phyloP scores from a whole-genome alignment of 306 rosid genomes.

The Cucurbita pepo region DNA sequence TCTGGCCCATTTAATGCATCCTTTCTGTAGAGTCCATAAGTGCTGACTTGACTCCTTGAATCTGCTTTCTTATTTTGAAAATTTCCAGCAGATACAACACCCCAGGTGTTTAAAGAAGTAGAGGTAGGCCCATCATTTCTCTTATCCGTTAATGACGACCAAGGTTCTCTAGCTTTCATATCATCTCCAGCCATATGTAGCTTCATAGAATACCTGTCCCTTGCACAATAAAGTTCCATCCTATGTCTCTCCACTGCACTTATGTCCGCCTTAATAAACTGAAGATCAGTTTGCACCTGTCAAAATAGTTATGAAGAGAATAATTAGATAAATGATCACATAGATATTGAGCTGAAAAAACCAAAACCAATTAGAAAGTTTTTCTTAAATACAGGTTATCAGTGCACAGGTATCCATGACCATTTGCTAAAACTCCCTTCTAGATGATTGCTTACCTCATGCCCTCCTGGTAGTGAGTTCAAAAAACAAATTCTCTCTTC shows the following conservation, averaged over 20 bases:
- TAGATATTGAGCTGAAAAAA: background rate
- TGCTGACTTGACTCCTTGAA: conserved; percentile 37
- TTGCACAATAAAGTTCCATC: conserved; percentile 63
- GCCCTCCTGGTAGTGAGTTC: background rate
- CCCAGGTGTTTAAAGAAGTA: conserved; percentile 37
- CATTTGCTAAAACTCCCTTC: too few relatives aligned
- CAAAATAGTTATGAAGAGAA: background rate
- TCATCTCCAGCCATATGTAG: conserved; percentile 58
- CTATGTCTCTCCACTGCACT: conserved; percentile 75
- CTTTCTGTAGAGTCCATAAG: conserved; percentile 44
- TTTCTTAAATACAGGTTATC: background rate
- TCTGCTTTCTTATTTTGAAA: conserved; percentile 41
- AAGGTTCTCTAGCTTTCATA: conserved; percentile 49
- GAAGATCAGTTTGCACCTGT: conserved; percentile 86
- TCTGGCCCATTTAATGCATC: conserved; percentile 64
- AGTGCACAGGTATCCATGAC: background rate
- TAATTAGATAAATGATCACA: background rate
- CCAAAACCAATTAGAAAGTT: background rate
- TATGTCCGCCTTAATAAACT: conserved; percentile 80
- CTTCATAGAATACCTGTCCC: conserved; percentile 50
- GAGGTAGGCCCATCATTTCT: conserved; percentile 33
- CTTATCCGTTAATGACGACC: conserved; percentile 54
- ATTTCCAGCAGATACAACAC: conserved; percentile 48
- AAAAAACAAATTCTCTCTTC: background rate
- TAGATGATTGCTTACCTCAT: background rate